Conservation (phyloP, 1,284 basidiomycete species). For the Pulchroboletus neoregius region DNA sequence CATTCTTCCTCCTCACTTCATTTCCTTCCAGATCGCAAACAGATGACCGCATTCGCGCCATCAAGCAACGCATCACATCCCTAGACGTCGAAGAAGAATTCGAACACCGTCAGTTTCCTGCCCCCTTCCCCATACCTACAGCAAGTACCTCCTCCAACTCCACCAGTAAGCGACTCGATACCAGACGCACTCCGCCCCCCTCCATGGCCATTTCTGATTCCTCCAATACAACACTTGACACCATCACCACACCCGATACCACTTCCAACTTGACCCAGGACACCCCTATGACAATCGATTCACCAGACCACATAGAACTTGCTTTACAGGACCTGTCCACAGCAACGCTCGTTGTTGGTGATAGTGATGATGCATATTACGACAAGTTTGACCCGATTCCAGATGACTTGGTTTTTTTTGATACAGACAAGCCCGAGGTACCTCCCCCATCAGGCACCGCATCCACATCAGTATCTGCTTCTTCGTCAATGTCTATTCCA, state of each 20-base stretch:
- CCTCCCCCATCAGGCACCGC: not conserved
- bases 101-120: not conserved
- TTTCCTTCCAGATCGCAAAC: slow-evolving; percentile 21
- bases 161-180: not conserved
- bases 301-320: slow-evolving; percentile 11
- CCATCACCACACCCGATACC: not conserved
- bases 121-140: slow-evolving; percentile 6
- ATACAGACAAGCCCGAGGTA: slow-evolving; percentile 5
- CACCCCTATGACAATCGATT: slow-evolving; percentile 5
- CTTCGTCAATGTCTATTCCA: slow-evolving; percentile 5
- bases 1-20: not conserved
- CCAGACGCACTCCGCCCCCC: slow-evolving; percentile 11
- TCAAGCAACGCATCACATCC: slow-evolving; percentile 20
- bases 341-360: slow-evolving; percentile 19
- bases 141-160: not conserved
- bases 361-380: slow-evolving; percentile 33
- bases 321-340: slow-evolving; percentile 23
- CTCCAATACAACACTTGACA: slow-evolving; percentile 16
- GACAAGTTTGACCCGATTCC: slow-evolving; percentile 28
- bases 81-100: slow-evolving; percentile 3
- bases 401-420: slow-evolving; percentile 18
- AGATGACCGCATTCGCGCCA: slow-evolving; percentile 25
- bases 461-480: slow-evolving; percentile 2
- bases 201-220: slow-evolving; percentile 19
- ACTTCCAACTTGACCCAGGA: slow-evolving; percentile 3